Percentiles rank a stretch among this genome's conserved stretches.
Evolutionary conservation across 2,329 filamentous ascomycete species (phyloP).

Genomic region (Fusarium papillatum): DNA sequence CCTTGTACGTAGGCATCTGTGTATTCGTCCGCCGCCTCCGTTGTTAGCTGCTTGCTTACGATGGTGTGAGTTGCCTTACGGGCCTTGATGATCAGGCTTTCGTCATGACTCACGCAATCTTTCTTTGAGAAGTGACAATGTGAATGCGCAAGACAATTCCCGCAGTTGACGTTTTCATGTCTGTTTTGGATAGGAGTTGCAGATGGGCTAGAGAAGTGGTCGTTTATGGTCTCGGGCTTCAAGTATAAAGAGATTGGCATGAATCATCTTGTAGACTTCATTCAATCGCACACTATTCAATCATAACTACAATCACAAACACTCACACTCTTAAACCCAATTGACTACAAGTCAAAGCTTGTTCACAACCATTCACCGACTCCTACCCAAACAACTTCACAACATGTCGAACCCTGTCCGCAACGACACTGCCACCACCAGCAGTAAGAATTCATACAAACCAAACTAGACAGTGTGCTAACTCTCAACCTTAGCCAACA

Average conservation of each 20-base stretch:
- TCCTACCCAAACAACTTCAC: background rate
- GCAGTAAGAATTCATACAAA: conserved; percentile 29
- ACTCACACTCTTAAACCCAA: conserved; percentile 16
- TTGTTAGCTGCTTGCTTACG: background rate
- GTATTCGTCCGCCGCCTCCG: background rate
- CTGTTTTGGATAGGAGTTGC: background rate
- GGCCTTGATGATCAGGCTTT: conserved; percentile 8
- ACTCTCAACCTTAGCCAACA: conserved; percentile 21
- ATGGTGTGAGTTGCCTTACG: conserved; percentile 2
- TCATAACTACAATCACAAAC: background rate
- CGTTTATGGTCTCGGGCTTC: conserved; percentile 4
- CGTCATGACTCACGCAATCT: conserved; percentile 45
- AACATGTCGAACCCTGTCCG: conserved; percentile 29
- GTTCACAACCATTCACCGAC: conserved; percentile 5
- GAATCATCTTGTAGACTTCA: conserved; percentile 7
- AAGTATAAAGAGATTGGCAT: conserved; percentile 37
- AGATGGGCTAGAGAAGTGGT: background rate
- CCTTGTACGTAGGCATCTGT: conserved; percentile 23
- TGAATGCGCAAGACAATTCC: conserved; percentile 22
- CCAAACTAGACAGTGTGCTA: background rate
- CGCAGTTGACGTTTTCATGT: background rate
- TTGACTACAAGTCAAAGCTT: background rate
- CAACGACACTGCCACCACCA: conserved; percentile 22
- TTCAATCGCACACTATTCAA: conserved; percentile 23
- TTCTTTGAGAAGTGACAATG: conserved; percentile 1